Evolutionary conservation across 805 yeast species (phyloP), one percentile per base, ranked within the genome.

Genomic region (Starmerella lactis-condensi): DNA sequence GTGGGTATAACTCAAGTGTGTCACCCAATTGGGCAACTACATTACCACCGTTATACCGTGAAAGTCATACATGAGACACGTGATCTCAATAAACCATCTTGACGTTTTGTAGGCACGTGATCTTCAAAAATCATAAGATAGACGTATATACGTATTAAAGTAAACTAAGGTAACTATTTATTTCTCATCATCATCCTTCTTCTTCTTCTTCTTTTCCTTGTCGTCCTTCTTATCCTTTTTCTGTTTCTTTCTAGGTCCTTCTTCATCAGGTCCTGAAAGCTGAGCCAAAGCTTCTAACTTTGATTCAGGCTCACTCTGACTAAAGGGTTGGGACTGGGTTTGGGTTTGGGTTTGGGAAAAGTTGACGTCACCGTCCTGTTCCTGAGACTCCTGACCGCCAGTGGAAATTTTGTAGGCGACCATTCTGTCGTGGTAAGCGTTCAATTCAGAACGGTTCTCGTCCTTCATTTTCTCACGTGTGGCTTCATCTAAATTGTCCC

Each of bases 401-500:
- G 41, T 36, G 61, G 30, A 56, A 32, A 58, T 63, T 34, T 61
- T 38, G 46, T 68, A 69, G 33, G 52, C 57, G 35, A 57, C 61
- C 48, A 65, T 64, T 31, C 53, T 56, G 17, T 37, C 50, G 36
- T 63, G 65, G 48, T 68, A 69, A 26, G 45, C 49, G 29, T 50
- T 58, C 35, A 64, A 46, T 37, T 65, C 64, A 30, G 54, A 55
- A 31, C 50, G 50, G 48, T 65, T 64, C 24, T 35, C 63, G 56
- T 39, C 67, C 51, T 75, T 74, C 74, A 89, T 77, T 44, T 65
- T 64, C 29, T 62, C 67, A 53, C 75, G 77, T 48, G 74, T 85
- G 13, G 57, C 64, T n/a, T 68, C 75, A 30, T 72, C 51, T 49
- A 83, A 57, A 23, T 60, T 66, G 43, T 69, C 68, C 95, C 95